Percentiles rank a stretch among this genome's conserved stretches.
phyloP scores from a whole-genome alignment of 352 stramenopile genomes.

The Peronosclerospora sorghi region DNA sequence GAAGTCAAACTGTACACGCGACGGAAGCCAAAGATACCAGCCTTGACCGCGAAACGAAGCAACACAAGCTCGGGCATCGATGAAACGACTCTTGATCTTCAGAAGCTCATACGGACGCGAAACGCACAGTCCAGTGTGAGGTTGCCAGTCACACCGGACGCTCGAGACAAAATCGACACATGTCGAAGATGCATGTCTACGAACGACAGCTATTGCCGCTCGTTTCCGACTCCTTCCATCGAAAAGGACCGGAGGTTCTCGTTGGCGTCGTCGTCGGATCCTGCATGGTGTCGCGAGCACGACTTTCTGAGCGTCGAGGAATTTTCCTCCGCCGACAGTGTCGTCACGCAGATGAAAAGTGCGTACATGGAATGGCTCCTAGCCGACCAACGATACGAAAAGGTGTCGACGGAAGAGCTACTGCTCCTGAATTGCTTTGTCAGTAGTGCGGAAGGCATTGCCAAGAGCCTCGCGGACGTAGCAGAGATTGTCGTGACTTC shows the following conservation, averaged over 20 bases:
- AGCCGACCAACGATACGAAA: conserved; percentile 58
- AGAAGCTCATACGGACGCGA: conserved; percentile 10
- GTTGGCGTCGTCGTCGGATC: conserved; percentile 28
- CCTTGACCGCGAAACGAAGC: too few relatives aligned
- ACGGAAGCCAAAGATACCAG: conserved; percentile 22
- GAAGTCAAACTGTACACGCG: conserved; percentile 61
- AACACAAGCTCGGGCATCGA: conserved; percentile 26
- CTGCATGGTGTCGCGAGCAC: conserved; percentile 64
- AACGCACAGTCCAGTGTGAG: too few relatives aligned
- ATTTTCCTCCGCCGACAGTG: conserved; percentile 60
- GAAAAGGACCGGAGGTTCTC: conserved; percentile 6
- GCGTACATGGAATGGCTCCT: conserved; percentile 74
- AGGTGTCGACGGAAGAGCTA: conserved; percentile 62
- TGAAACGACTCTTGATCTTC: conserved; percentile 15
- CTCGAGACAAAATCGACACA: too few relatives aligned
- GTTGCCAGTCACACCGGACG: too few relatives aligned
- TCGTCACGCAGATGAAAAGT: conserved; percentile 56
- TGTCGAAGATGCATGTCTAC: too few relatives aligned
- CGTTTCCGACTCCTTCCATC: conserved; percentile 21
- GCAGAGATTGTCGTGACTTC: conserved; percentile 66
- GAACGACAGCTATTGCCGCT: too few relatives aligned
- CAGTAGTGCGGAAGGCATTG: conserved; percentile 67
- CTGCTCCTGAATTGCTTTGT: conserved; percentile 74
- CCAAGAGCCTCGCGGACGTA: conserved; percentile 52
- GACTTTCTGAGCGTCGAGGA: conserved; percentile 76